Evolutionary conservation across 164 flowering plant genomes (phyloP).

Genomic region (Taxillus chinensis): DNA sequence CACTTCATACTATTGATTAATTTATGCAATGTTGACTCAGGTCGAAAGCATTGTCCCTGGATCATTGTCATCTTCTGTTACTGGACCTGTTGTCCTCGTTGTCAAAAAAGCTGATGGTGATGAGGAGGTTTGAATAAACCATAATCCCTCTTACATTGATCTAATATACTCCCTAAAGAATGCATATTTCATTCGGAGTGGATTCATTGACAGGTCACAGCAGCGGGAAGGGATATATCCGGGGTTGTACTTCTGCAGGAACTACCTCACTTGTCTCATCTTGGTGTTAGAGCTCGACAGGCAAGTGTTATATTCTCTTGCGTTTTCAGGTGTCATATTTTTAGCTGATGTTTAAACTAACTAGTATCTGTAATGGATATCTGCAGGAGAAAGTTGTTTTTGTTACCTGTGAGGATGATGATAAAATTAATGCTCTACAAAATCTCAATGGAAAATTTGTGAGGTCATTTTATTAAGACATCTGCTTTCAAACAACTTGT

Average conservation of each 20-base stretch:
- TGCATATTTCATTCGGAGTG: background rate
- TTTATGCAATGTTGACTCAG: conserved; percentile 23
- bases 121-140: conserved; percentile 60
- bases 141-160: background rate
- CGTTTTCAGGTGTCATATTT: background rate
- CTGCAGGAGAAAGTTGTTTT: conserved; percentile 88
- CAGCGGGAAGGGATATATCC: conserved; percentile 69
- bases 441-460: conserved; percentile 53
- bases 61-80: conserved; percentile 43
- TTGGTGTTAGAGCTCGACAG: conserved; percentile 97
- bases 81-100: conserved; percentile 75
- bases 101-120: conserved; percentile 96
- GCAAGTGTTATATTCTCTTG: conserved; percentile 28
- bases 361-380: background rate
- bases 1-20: background rate
- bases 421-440: conserved; percentile 37
- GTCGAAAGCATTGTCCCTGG: conserved; percentile 81
- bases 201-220: conserved; percentile 52
- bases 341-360: background rate
- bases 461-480: conserved; percentile 35
- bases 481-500: background rate
- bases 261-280: conserved; percentile 94
- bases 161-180: no score
- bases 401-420: conserved; percentile 97
- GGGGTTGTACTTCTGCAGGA: conserved; percentile 93